Conservation (phyloP, 164 flowering plant species). For the Kingdonia uniflora region DNA sequence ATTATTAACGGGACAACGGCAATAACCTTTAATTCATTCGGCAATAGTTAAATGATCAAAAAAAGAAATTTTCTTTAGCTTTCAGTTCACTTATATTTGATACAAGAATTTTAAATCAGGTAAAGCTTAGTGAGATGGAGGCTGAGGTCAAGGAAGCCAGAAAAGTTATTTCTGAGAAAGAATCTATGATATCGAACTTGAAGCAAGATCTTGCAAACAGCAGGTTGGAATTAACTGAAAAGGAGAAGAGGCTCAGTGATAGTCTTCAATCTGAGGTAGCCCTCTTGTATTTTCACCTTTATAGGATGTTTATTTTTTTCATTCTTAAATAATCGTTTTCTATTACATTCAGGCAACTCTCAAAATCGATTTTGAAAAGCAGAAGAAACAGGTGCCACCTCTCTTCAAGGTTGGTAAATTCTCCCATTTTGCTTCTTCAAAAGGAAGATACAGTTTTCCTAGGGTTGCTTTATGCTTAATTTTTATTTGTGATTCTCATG, state of each 20-base stretch:
- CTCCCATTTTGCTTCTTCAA: neutral
- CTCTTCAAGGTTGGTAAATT: conserved; percentile 31
- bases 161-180: conserved; percentile 37
- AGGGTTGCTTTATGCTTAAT: neutral
- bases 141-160: conserved; percentile 36
- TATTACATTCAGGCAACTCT: conserved; percentile 25
- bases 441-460: neutral
- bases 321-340: neutral
- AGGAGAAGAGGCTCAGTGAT: conserved; percentile 39
- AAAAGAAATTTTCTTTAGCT: no score
- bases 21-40: no score
- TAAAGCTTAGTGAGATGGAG: conserved; percentile 41
- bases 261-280: conserved; percentile 42
- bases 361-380: conserved; percentile 49
- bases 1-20: no score
- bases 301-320: neutral
- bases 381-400: conserved; percentile 22
- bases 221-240: conserved; percentile 41
- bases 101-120: no score
- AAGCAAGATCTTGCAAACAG: conserved; percentile 58
- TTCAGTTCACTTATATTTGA: no score
- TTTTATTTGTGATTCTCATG: conserved; percentile 1
- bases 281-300: neutral
- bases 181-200: conserved; percentile 35
- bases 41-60: no score